A percentile compares a stretch with the other conserved stretches of the same genome.
phyloP scores from a whole-genome alignment of 257 asterid genomes.

The Hygrophila difformis region DNA sequence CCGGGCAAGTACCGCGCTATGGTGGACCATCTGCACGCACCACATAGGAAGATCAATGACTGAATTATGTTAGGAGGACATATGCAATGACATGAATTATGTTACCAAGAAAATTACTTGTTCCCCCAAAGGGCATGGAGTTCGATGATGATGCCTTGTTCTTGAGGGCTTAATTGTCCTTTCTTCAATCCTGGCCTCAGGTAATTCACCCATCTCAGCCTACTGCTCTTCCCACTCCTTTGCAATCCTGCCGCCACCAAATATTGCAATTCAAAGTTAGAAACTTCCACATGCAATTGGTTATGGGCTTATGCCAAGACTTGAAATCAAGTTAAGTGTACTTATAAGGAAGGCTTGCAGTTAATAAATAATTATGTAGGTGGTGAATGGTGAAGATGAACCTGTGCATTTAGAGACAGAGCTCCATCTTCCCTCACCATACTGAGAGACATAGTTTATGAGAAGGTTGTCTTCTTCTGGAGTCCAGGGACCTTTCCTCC shows the following conservation, averaged over 20 bases:
- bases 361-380: background rate
- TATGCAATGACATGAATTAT: background rate
- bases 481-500: constrained; percentile 51
- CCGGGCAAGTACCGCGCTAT: constrained; percentile 51
- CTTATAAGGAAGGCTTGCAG: background rate
- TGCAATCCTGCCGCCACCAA: constrained; percentile 30
- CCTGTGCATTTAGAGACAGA: constrained; percentile 36
- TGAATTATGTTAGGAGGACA: background rate
- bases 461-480: constrained; percentile 41
- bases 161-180: constrained; percentile 42
- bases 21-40: constrained; percentile 37
- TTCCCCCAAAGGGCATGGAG: constrained; percentile 58
- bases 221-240: constrained; percentile 50
- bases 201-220: constrained; percentile 59
- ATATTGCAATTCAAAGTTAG: background rate
- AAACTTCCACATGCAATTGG: no score
- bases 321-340: background rate
- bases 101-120: constrained; percentile 21
- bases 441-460: constrained; percentile 19
- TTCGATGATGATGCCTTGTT: constrained; percentile 42
- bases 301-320: no score
- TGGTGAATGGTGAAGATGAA: background rate
- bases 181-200: constrained; percentile 50
- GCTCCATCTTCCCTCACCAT: constrained; percentile 59
- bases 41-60: background rate